Percentiles rank a stretch among this genome's conserved stretches.
Evolutionary conservation across 2,329 filamentous ascomycete genomes (phyloP).

Genomic region (Botryotinia convoluta): DNA sequence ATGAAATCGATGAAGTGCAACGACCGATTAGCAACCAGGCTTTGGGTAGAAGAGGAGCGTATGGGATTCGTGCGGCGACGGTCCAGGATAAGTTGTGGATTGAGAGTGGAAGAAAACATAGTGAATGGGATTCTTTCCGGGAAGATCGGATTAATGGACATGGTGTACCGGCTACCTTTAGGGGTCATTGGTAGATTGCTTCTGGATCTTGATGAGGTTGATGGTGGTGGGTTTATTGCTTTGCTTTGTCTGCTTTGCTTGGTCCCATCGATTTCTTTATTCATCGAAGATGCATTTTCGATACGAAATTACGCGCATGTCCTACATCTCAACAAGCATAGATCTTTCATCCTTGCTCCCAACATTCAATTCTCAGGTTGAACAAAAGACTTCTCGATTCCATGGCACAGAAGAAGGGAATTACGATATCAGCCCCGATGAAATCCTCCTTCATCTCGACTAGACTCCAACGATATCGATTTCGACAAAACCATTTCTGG

Average conservation of each 20-base stretch:
- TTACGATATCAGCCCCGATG: neutral
- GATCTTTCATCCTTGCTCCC: neutral
- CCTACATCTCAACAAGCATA: neutral
- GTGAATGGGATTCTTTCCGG: neutral
- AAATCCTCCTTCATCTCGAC: neutral
- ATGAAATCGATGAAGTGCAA: slow-evolving; percentile 7
- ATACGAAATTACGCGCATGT: neutral
- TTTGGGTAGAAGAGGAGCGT: neutral
- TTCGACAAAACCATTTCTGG: neutral
- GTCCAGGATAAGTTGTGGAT: neutral
- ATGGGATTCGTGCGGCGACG: slow-evolving; percentile 1
- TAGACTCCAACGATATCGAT: neutral
- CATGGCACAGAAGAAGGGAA: neutral
- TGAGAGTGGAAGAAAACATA: neutral
- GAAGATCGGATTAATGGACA: slow-evolving; percentile 3
- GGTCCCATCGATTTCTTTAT: neutral
- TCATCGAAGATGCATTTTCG: neutral
- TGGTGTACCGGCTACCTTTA: neutral
- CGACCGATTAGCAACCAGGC: neutral
- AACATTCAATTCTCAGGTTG: too few relatives aligned
- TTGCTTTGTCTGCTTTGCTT: neutral
- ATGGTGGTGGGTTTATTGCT: neutral
- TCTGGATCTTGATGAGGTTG: neutral
- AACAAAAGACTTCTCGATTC: neutral
- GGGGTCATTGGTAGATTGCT: neutral